A percentile compares a stretch with the other conserved stretches of the same genome.
These are phyloP conservation scores for Lodderomyces parapsilosis DNA, from an alignment of 1,139 yeast species.

Conservation along the genomic window DNA sequence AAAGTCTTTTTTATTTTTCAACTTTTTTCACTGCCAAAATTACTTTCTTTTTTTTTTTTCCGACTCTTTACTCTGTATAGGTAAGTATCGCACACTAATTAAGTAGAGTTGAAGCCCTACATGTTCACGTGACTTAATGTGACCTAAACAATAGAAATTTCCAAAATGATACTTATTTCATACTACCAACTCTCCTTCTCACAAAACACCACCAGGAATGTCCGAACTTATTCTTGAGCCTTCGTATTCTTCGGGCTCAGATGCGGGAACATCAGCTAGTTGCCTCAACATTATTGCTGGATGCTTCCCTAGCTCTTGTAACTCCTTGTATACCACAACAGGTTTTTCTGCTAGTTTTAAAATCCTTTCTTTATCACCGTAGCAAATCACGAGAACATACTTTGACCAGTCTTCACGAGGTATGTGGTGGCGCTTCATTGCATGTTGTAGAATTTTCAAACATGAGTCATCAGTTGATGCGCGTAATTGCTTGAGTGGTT, in stretches of 20 bases:
- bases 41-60: neutral
- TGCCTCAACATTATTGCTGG: slow-evolving; percentile 94
- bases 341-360: slow-evolving; percentile 87
- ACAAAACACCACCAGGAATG: slow-evolving; percentile 57
- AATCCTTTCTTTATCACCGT: slow-evolving; percentile 87
- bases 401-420: slow-evolving; percentile 83
- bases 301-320: slow-evolving; percentile 82
- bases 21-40: slow-evolving; percentile 1
- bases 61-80: neutral
- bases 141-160: neutral
- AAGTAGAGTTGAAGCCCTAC: slow-evolving; percentile 2
- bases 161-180: neutral
- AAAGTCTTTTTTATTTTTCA: neutral
- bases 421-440: slow-evolving; percentile 82
- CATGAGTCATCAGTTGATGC: slow-evolving; percentile 94
- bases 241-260: slow-evolving; percentile 37
- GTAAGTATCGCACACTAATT: too few species aligned
- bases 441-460: slow-evolving; percentile 82
- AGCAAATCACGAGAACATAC: slow-evolving; percentile 85
- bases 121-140: neutral
- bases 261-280: slow-evolving; percentile 47
- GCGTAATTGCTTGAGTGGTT: slow-evolving; percentile 80
- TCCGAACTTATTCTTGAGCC: slow-evolving; percentile 47
- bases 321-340: slow-evolving; percentile 79
- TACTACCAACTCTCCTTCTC: slow-evolving; percentile 3